Evolutionary conservation across 768 basidiomycete genomes (phyloP).

Genomic region (Agrocybe pediades): DNA sequence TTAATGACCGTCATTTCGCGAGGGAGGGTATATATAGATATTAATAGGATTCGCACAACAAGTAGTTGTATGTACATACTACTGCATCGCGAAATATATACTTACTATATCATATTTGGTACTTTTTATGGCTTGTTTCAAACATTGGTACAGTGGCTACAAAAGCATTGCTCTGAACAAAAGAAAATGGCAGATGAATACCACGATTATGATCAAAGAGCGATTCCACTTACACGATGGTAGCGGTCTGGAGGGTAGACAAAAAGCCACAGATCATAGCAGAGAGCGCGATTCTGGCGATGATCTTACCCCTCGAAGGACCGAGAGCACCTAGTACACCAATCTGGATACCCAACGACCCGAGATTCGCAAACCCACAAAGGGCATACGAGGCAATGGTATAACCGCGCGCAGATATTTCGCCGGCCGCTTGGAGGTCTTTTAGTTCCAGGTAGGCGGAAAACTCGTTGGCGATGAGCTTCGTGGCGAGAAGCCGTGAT

Average conservation of each 20-base stretch:
- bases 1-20: too few relatives aligned
- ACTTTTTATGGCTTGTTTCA: too few relatives aligned
- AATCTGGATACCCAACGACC: constrained; percentile 81
- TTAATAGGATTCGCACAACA: not conserved
- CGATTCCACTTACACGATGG: constrained; percentile 41
- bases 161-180: not conserved
- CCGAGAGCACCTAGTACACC: constrained; percentile 46
- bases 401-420: constrained; percentile 68
- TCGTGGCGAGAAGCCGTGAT: constrained; percentile 81
- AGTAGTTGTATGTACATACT: not conserved
- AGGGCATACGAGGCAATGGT: constrained; percentile 86
- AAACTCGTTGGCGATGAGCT: constrained; percentile 87
- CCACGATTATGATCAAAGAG: not conserved
- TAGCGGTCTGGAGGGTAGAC: constrained; percentile 29
- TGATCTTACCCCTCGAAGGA: constrained; percentile 61
- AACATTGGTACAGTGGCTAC: too few relatives aligned
- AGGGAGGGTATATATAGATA: not conserved
- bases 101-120: not conserved
- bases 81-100: not conserved
- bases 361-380: constrained; percentile 91
- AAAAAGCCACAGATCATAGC: constrained; percentile 37
- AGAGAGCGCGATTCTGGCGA: constrained; percentile 48
- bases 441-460: constrained; percentile 70
- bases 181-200: not conserved
- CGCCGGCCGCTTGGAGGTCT: constrained; percentile 36